Base-by-base conservation (phyloP, 306 rosid species). In the Calophaca sinica region DNA sequence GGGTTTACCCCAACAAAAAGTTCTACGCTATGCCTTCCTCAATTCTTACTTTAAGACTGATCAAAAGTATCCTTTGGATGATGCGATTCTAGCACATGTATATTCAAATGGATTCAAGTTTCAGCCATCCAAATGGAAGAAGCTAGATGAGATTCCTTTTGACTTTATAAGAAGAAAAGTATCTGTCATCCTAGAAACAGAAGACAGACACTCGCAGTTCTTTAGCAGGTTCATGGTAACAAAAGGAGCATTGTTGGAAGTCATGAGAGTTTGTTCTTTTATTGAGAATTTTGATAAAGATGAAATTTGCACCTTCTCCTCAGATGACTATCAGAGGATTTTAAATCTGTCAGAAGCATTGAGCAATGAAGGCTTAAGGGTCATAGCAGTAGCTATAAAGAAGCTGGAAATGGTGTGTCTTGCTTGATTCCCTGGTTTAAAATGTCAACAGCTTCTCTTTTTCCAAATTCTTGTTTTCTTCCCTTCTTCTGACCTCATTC, bases 231-330 rank as follows among this genome's bases (percentile, higher is more conserved):
- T 81, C 63, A 57, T 88, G 86, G 84, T 92, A 58, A 92, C 93
- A 55, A 92, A 92, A 88, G 97, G 97, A 79, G 97, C 97, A 73
- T 70, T 89, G 42, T 89, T 88, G 80, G 97, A 92, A 92, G 90
- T 92, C 49, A 32, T 86, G 70, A 85, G 78, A 77, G 81, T 89
- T 59, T 89, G 96, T 76, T 83, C 97, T 80, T 89, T 41, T 9
- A 68, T 88, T 57, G 91, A 88, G 68, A 84, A 83, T 76, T 80
- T 80, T 9, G 79, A 85, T 38, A 51, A 54, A 20, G 76, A 75
- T 45, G 76, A 46, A 64, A 65, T 73, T 51, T 73, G 83, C 65
- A 29, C 20, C 38, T 68, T 92, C 59, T 73, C 93, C 68, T 15
- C 78, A 1, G 78, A 85, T 65, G 87, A 88, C 73, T 69, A 74